Evolutionary conservation across 345 rosid species (phyloP), one percentile per base, ranked within the genome.

Genomic region (Sisymbrium altissimum): DNA sequence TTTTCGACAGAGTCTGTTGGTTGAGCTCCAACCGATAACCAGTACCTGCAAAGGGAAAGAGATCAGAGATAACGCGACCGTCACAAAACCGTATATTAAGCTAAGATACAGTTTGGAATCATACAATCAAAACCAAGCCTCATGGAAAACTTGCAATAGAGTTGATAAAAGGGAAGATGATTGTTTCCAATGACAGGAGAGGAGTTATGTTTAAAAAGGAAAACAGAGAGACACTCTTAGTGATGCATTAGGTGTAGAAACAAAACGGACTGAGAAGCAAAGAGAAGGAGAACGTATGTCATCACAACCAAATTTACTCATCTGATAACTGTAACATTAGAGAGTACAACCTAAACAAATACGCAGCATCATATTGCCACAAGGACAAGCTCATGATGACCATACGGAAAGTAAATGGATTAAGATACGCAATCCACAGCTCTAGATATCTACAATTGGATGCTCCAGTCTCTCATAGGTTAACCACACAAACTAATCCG

Each of bases 21-120:
- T 75, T 89, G 98, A 50, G 98, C 99, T 71, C 98, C 98, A 40
- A 95, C 98, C 0, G 99, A 92, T 61, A 92, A 70, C 99, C 99
- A 95, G 77, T 95, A 95, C 85, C 97, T 95, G 41, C 44, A 38
- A n/a, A 7, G 53, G 8, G 25, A 4, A 46, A 46, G 44, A 48
- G 27, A 38, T 39, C 36, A 40, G 49, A 40, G 29, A 50, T 53
- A 72, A 52, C 27, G 4, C 30, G 19, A 38, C 9, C 9, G 15
- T 18, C 25, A 40, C 33, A 68, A 39, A 43, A 41, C 11, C 64
- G 62, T 43, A 44, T 30, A 44, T 43, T 40, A 41, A 40, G 44
- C 9, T 13, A 41, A 40, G 40, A 48, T 13, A 70, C 45, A 57
- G 1, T 23, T n/a, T 46, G 43, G 17, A 54, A 61, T 52, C 63